These are phyloP conservation scores for Leccinellum albellum DNA, from an alignment of 768 basidiomycete genomes.

Conservation along the genomic window DNA sequence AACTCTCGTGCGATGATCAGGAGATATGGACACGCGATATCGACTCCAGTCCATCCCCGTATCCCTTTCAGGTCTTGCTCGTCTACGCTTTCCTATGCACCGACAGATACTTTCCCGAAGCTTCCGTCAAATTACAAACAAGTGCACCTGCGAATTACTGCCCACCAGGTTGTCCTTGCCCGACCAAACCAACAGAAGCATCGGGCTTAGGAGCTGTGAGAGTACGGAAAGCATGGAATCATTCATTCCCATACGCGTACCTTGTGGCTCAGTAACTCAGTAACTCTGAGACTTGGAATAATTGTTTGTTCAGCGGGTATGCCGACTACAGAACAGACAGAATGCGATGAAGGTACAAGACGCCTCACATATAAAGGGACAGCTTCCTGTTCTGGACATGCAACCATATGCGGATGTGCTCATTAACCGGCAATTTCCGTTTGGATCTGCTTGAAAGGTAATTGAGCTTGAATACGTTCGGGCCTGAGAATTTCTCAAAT, in stretches of 20 bases:
- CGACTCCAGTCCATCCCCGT: slow-evolving; percentile 58
- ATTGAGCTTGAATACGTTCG: slow-evolving; percentile 51
- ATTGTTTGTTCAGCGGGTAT: slow-evolving; percentile 1
- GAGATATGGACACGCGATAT: slow-evolving; percentile 55
- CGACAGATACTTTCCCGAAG: slow-evolving; percentile 27
- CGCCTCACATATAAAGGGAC: neutral
- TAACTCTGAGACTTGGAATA: neutral
- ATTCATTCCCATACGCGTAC: slow-evolving; percentile 44
- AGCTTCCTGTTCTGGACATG: neutral
- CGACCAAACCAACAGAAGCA: slow-evolving; percentile 27
- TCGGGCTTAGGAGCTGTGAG: slow-evolving; percentile 2
- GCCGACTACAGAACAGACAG: slow-evolving; percentile 2
- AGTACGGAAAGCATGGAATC: slow-evolving; percentile 18
- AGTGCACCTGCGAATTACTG: slow-evolving; percentile 26
- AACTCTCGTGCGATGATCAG: slow-evolving; percentile 50
- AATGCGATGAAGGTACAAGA: neutral
- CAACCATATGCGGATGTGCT: neutral
- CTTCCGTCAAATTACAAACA: slow-evolving; percentile 1
- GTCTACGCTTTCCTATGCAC: slow-evolving; percentile 32
- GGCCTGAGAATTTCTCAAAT: slow-evolving; percentile 79
- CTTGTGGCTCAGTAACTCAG: slow-evolving; percentile 20
- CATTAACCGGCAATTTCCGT: slow-evolving; percentile 36
- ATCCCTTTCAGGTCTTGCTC: slow-evolving; percentile 44
- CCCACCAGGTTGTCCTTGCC: slow-evolving; percentile 41
- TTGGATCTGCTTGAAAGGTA: slow-evolving; percentile 71